These are phyloP conservation scores for Vigna radiata DNA, from an alignment of 306 rosid genomes.

Conservation along the genomic window DNA sequence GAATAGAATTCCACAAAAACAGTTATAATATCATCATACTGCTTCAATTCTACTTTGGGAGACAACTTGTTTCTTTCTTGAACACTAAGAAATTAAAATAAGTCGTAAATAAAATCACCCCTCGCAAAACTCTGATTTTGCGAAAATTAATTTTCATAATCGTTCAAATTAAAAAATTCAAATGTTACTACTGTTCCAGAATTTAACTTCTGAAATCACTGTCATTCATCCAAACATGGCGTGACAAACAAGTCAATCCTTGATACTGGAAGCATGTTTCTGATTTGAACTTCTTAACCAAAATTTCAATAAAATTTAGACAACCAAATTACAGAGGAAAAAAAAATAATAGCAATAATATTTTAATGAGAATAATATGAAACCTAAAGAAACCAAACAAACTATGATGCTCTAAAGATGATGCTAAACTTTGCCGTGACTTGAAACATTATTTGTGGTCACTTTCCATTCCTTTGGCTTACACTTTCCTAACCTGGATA, in stretches of 20 bases:
- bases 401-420: constrained; percentile 13
- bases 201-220: not conserved
- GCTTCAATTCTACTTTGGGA: too few species aligned
- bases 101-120: too few species aligned
- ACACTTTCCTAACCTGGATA: constrained; percentile 87
- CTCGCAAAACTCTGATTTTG: too few species aligned
- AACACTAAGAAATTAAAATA: too few species aligned
- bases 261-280: constrained; percentile 4
- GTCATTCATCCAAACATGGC: not conserved
- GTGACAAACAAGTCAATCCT: not conserved
- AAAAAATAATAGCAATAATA: not conserved
- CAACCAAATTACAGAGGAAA: not conserved
- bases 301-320: constrained; percentile 30
- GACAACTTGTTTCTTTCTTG: too few species aligned
- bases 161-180: too few species aligned
- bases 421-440: not conserved
- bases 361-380: constrained; percentile 7
- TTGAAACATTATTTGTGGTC: constrained; percentile 26
- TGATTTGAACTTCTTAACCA: constrained; percentile 8
- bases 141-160: too few species aligned
- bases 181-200: not conserved
- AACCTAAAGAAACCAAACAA: constrained; percentile 30
- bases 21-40: too few species aligned
- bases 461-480: constrained; percentile 16
- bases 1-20: too few species aligned